Evolutionary conservation across 257 asterid species (phyloP).

Genomic region (Lantana camara): DNA sequence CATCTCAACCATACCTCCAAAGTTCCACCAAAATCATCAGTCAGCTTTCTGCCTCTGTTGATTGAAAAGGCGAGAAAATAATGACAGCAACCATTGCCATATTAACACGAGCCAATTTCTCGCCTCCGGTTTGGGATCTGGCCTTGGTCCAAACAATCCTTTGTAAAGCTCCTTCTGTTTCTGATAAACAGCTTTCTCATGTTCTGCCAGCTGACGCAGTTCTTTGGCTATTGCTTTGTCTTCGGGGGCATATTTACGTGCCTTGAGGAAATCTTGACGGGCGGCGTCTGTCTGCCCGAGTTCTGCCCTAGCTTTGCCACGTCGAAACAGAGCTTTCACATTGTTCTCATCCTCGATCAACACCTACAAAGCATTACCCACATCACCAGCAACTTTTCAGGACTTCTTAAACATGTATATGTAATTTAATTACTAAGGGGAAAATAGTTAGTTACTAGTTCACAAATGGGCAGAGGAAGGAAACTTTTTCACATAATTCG

Average conservation of each 20-base stretch:
- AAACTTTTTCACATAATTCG: no score
- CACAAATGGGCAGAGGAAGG: background rate
- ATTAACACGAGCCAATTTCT: constrained; percentile 49
- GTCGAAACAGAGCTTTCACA: constrained; percentile 82
- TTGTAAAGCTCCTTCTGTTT: constrained; percentile 94
- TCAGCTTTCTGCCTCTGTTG: constrained; percentile 60
- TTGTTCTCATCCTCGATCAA: constrained; percentile 84
- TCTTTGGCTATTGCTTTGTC: constrained; percentile 80
- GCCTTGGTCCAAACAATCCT: constrained; percentile 75
- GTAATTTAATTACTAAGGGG: background rate
- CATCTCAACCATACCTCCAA: constrained; percentile 1
- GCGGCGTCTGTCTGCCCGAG: constrained; percentile 97
- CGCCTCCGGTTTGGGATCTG: constrained; percentile 59
- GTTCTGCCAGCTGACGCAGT: constrained; percentile 69
- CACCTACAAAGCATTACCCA: constrained; percentile 48
- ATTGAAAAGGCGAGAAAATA: constrained; percentile 57
- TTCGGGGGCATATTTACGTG: constrained; percentile 74
- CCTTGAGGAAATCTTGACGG: constrained; percentile 87
- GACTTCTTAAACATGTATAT: background rate
- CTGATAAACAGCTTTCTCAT: constrained; percentile 85
- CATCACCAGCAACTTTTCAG: constrained; percentile 12
- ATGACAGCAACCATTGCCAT: constrained; percentile 81
- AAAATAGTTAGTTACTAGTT: background rate
- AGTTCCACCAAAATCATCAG: constrained; percentile 26
- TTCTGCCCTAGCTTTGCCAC: constrained; percentile 92